Evolutionary conservation across 2,329 filamentous ascomycete genomes (phyloP).

Genomic region (Beauveria pseudobassiana): DNA sequence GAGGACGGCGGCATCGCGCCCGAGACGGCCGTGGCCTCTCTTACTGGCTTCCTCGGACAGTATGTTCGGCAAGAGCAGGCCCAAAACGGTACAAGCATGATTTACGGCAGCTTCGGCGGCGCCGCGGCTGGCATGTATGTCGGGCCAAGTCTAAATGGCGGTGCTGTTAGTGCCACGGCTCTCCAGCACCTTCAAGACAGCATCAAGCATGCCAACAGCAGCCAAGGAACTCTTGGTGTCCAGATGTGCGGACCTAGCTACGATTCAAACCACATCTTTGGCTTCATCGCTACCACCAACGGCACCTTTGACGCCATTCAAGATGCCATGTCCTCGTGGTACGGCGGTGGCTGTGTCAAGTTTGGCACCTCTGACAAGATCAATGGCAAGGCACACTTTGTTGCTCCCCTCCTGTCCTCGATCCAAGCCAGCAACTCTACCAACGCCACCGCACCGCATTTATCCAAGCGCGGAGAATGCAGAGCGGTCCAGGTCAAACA

Average conservation of each 20-base stretch:
- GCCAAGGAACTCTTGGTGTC: not conserved
- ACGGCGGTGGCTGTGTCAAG: not conserved
- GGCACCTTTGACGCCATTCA: not conserved
- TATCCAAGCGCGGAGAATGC: no score
- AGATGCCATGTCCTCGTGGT: not conserved
- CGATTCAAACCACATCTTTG: slow-evolving; percentile 5
- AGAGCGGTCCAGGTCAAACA: no score
- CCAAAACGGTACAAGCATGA: not conserved
- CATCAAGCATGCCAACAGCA: slow-evolving; percentile 8
- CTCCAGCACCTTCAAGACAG: slow-evolving; percentile 15
- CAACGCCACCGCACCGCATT: no score
- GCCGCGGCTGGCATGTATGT: not conserved
- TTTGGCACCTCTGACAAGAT: not conserved
- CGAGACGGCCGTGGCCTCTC: not conserved
- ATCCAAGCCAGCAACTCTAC: not conserved
- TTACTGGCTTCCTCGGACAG: not conserved
- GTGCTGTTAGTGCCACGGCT: slow-evolving; percentile 13
- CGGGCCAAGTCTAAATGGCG: not conserved
- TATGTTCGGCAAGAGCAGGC: not conserved
- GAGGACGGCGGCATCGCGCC: not conserved
- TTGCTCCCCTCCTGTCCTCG: not conserved
- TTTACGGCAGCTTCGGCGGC: not conserved
- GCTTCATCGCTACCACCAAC: slow-evolving; percentile 2
- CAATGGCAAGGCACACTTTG: not conserved
- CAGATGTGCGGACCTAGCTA: not conserved